These are phyloP conservation scores for Phoenix roebelenii DNA, from an alignment of 176 grass and related monocot genomes.

Conservation along the genomic window DNA sequence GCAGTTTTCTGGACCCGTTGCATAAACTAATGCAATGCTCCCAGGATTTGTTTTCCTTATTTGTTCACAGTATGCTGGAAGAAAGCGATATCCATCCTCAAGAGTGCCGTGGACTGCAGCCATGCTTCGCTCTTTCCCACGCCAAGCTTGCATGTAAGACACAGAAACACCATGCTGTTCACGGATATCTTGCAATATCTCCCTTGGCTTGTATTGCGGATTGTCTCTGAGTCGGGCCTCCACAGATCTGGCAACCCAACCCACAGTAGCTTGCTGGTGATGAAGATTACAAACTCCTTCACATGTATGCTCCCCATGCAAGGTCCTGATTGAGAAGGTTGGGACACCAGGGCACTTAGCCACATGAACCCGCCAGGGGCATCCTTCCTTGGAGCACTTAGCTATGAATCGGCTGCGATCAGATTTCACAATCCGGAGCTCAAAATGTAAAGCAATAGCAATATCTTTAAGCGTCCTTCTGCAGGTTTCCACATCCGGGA, in stretches of 20 bases:
- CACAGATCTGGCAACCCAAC: slow-evolving; percentile 89
- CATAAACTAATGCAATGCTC: slow-evolving; percentile 60
- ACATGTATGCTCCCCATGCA: slow-evolving; percentile 79
- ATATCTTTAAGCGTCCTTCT: slow-evolving; percentile 76
- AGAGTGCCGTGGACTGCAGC: slow-evolving; percentile 88
- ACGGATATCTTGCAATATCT: slow-evolving; percentile 88
- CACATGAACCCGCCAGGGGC: slow-evolving; percentile 77
- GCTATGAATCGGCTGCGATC: slow-evolving; percentile 88
- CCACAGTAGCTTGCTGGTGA: slow-evolving; percentile 92
- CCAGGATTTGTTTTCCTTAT: slow-evolving; percentile 70
- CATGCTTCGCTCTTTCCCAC: slow-evolving; percentile 97
- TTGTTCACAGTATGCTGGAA: slow-evolving; percentile 92
- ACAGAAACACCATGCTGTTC: slow-evolving; percentile 92
- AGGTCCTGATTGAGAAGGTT: slow-evolving; percentile 74
- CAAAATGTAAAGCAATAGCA: slow-evolving; percentile 87
- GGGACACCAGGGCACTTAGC: slow-evolving; percentile 65
- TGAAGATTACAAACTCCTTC: slow-evolving; percentile 68
- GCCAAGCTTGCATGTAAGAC: slow-evolving; percentile 98
- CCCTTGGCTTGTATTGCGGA: slow-evolving; percentile 89
- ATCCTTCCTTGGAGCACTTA: slow-evolving; percentile 78
- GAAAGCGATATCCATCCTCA: slow-evolving; percentile 83
- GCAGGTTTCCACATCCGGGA: slow-evolving; percentile 67
- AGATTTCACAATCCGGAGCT: slow-evolving; percentile 85
- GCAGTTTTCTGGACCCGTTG: slow-evolving; percentile 55
- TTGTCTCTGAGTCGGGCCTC: slow-evolving; percentile 82